Base-by-base conservation (phyloP, 2,329 filamentous ascomycete genomes). In the Claviceps africana region DNA sequence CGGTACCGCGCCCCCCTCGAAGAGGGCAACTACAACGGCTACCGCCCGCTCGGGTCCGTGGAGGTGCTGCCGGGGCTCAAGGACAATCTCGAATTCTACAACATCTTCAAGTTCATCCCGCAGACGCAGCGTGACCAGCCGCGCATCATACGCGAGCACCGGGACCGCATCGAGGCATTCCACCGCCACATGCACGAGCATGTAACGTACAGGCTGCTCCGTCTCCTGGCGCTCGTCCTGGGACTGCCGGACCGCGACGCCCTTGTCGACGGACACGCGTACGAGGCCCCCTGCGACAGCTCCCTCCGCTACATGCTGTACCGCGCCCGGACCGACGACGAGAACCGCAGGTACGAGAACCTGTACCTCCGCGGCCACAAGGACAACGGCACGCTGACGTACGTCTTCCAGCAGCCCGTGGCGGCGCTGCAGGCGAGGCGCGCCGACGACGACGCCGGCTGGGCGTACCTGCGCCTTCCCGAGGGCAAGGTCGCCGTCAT, bases 281-380 rank as follows among this genome's bases (percentile, higher is more conserved):
- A 80, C 57, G 70, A 77, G 2, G 67, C 72, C 48, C 67, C 72
- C 37, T 72, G 73, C 46, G 77, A 81, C 56, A 75, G 75, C 50
- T 76, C 81, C 57, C 67, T 81, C 35, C 72, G 79, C 8, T 81
- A 80, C 61, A 80, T 81, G 77, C 73, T 77, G 54, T 81, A 81
- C 57, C 70, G 73, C 52, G 67, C 67, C 0, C 71, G 76, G 13
- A 69, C 67, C 0, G 58, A 64, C 4, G 71, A 72, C 17, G 69
- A 72, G 31, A 77, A 76, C 60, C 44, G 56, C 10, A 59, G 57
- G 28, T 57, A 66, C 3, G 63, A 63, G 0, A 64, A 69, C 30
- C 54, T 69, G 17, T 71, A 65, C 63, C 62, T 65, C 0, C 62
- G 65, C 13, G 66, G 67, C 0, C 77, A 81, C 59, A 79, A 77